Evolutionary conservation across 2,329 filamentous ascomycete genomes (phyloP), one percentile per base, ranked within the genome.

Genomic region (Aspergillus ochraceoroseus): DNA sequence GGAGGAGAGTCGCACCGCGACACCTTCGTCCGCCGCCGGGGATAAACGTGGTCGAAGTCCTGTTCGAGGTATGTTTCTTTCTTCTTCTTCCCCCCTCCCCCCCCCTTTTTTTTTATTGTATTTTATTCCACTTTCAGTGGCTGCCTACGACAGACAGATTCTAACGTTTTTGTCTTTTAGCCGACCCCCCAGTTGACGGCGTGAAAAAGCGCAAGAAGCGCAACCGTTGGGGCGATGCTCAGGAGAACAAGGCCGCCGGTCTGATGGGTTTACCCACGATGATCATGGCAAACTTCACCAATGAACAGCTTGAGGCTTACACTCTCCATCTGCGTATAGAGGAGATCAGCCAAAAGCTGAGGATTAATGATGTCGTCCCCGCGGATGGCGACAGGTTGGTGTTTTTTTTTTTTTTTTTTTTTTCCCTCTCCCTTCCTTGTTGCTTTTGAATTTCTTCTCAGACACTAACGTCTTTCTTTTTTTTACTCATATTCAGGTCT

Each of bases 321-420:
- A 92, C 89, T 14, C 74, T 96, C 54, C 90, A 98, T 70, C 73
- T 98, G 60, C 87, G 92, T 61, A 96, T 98, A 61, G 90, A 98
- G 67, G 92, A 98, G 70, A 98, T 98, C 61, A 96, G 88, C 64
- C 90, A 98, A 72, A 98, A 98, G 77, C 80, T 98, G 55, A 85
- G 90, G 61, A 98, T 98, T 67, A 94, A 96, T 71, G 92, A 98
- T 75, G 92, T 98, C 39, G 92, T 98, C 48, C 92, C 92, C 44
- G 87, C 87, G 55, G 92, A 96, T 70, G 89, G 88, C 55, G 90
- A 96, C 63, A 82, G 92, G 90, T 95, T 75, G 55, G 83, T 37
- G 15, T 40, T 38, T 28, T n/a, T 30, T 31, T 9, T 18, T 32
- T 42, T 8, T 33, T 46, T 57, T 52, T 32, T 23, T 32, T 43